Evolutionary conservation across 768 basidiomycete genomes (phyloP), one percentile per base, ranked within the genome.

Genomic region (Naganishia onofrii): DNA sequence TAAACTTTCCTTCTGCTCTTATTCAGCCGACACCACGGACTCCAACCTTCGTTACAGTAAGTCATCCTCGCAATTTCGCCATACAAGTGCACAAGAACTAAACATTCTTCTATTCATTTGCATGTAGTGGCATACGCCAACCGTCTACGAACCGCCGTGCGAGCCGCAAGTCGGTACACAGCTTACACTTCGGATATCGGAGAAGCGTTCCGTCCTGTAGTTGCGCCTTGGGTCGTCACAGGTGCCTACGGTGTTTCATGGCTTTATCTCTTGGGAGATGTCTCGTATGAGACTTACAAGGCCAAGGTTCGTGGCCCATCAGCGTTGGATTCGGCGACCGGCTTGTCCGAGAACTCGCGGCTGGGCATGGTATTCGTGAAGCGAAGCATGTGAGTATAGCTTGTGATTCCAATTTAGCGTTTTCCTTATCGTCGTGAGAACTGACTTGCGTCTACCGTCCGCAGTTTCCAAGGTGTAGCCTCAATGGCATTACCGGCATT

Each of bases 201-300:
- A 67, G 81, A 81, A 69, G 79, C 79, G 0, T 81, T 81, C 76
- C 68, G 81, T 57, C 80, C 80, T 12, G 75, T 81, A 42, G 80
- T 80, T 8, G 73, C 74, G 0, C 80, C 80, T n/a, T 75, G 66
- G 38, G 46, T 79, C 29, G 77, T 78, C n/a, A 75, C 68, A 44
- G 75, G 74, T 48, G 78, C 79, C 28, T 82, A 82, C 70, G 81
- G 78, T 44, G 72, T 82, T 60, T 82, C 81, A 2, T 82, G 81
- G 81, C 73, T 80, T 4, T 82, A 79, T 54, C 72, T 82, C 19
- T 73, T 80, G 44, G 81, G 80, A 56, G 81, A 82, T 68, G 81
- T 82, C 31, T 73, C 76, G n/a, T 82, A 76, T 72, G 79, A 80
- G 53, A 82, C 80, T 0, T 82, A 81, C 74, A 82, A 82, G 69